These are phyloP conservation scores for Saussurea involucrata DNA, from an alignment of 129 eudicot genomes.

Conservation along the genomic window DNA sequence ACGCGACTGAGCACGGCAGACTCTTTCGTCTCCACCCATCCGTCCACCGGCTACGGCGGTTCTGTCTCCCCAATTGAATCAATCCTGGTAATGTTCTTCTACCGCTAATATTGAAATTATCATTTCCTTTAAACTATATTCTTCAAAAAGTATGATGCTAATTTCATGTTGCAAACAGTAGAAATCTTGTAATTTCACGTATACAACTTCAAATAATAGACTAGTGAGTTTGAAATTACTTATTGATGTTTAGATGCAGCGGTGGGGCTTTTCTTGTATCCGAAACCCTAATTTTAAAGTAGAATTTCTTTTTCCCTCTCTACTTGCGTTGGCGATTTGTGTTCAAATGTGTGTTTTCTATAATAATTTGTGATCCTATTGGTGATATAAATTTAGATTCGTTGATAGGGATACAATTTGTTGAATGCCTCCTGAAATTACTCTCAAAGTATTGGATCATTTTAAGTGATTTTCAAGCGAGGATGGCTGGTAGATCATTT, in stretches of 20 bases:
- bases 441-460: background rate
- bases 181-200: background rate
- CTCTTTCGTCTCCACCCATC: slow-evolving; percentile 6
- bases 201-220: background rate
- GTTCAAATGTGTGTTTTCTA: background rate
- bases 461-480: background rate
- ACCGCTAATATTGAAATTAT: background rate
- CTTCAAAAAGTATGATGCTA: background rate
- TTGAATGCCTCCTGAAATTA: background rate
- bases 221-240: background rate
- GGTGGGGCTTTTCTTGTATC: background rate
- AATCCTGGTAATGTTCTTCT: background rate
- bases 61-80: background rate
- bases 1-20: slow-evolving; percentile 21
- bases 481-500: background rate
- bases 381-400: background rate
- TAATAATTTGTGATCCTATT: background rate
- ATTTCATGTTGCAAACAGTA: background rate
- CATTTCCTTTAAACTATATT: background rate
- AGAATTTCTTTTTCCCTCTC: background rate
- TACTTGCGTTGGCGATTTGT: background rate
- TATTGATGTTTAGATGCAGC: background rate
- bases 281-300: slow-evolving; percentile 16
- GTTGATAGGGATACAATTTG: background rate
- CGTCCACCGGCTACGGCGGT: slow-evolving; percentile 24